Evolutionary conservation across 2,329 filamentous ascomycete genomes (phyloP).

Genomic region (Pyrenochaeta sp.): DNA sequence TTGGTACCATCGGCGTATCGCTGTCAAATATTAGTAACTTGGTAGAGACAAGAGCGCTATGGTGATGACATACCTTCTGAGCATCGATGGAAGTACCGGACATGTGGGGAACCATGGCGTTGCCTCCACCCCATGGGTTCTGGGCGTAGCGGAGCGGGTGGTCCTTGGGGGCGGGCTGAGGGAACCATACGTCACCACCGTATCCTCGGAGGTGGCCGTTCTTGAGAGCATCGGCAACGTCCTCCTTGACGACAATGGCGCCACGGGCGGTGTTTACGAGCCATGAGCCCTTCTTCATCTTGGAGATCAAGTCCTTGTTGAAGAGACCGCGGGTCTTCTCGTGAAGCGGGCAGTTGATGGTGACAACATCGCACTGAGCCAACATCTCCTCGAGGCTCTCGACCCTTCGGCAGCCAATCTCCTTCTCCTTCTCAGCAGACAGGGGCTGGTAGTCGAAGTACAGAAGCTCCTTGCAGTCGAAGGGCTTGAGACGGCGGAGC

Average conservation of each 20-base stretch:
- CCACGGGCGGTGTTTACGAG: constrained; percentile 98
- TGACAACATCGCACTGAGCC: constrained; percentile 93
- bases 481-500: constrained; percentile 91
- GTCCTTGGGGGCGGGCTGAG: constrained; percentile 92
- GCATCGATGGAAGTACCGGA: constrained; percentile 98
- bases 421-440: constrained; percentile 82
- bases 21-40: constrained; percentile 24
- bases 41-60: neutral
- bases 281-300: constrained; percentile 99
- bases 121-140: constrained; percentile 95
- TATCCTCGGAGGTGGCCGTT: constrained; percentile 89
- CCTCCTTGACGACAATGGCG: constrained; percentile 99
- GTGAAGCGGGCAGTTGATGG: constrained; percentile 99
- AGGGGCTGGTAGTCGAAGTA: constrained; percentile 99
- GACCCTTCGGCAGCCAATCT: constrained; percentile 93
- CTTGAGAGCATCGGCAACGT: constrained; percentile 93
- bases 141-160: constrained; percentile 91
- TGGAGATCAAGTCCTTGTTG: constrained; percentile 97
- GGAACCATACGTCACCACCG: constrained; percentile 94
- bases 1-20: constrained; percentile 85
- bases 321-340: constrained; percentile 96
- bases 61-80: constrained; percentile 65
- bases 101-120: constrained; percentile 99
- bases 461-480: constrained; percentile 99
- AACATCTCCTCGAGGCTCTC: constrained; percentile 92